phyloP scores from a whole-genome alignment of 139 green algal species.

The Ettlia oleoabundans region DNA sequence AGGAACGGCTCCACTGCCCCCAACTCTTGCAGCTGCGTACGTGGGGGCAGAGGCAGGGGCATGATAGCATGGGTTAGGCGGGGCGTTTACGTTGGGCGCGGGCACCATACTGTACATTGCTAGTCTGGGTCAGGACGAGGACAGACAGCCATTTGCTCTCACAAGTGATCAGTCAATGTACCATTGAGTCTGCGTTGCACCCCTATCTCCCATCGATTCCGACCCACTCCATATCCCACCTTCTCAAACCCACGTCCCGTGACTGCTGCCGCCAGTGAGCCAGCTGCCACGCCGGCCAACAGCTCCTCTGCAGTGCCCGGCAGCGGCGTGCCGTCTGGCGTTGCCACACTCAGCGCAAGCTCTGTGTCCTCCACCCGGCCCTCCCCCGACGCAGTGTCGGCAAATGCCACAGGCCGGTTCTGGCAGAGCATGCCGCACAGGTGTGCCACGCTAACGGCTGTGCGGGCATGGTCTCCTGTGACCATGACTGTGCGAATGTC shows the following conservation, averaged over 20 bases:
- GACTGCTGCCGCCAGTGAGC: constrained; percentile 62
- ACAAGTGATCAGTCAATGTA: too few relatives aligned
- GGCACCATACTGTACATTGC: too few relatives aligned
- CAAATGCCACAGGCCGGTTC: constrained; percentile 35
- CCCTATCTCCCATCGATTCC: background rate
- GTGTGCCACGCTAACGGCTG: constrained; percentile 77
- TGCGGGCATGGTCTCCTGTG: constrained; percentile 88
- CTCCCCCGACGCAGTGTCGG: constrained; percentile 24
- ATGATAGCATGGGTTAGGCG: background rate
- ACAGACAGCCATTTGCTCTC: too few relatives aligned
- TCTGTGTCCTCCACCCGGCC: constrained; percentile 34
- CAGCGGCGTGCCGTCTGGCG: constrained; percentile 11
- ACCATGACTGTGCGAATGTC: constrained; percentile 94
- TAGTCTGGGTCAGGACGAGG: background rate
- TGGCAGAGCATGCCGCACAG: constrained; percentile 85
- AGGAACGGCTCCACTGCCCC: constrained; percentile 70
- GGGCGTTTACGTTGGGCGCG: background rate
- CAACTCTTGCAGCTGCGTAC: constrained; percentile 51
- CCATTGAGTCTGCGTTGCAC: too few relatives aligned
- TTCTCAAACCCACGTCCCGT: constrained; percentile 71
- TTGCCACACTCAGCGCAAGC: constrained; percentile 53
- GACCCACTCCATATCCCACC: background rate
- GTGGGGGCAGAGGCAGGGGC: constrained; percentile 70
- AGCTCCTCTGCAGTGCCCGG: background rate
- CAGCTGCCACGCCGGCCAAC: constrained; percentile 56